Conservation (phyloP, 2,329 filamentous ascomycete genomes). For the Ceratocystis albifundus region DNA sequence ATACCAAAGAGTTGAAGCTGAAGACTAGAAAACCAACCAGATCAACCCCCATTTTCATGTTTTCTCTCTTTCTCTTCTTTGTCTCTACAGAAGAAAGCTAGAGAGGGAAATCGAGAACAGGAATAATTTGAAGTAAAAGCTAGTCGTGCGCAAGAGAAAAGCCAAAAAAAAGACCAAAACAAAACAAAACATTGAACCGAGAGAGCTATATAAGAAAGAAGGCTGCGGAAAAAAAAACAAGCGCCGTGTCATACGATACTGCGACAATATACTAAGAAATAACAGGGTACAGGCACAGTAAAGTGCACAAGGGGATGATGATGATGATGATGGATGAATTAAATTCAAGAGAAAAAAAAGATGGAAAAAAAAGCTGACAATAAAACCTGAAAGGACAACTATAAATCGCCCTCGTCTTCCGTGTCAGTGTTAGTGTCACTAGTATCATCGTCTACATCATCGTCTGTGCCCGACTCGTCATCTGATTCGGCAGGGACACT, state of each 20-base stretch:
- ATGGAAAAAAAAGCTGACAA: slow-evolving; percentile 21
- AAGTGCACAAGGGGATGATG: slow-evolving; percentile 2
- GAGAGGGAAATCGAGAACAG: too few species aligned
- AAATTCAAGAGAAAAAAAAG: slow-evolving; percentile 4
- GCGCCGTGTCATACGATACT: not conserved
- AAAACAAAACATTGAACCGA: not conserved
- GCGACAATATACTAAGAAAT: not conserved
- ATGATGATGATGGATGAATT: not conserved
- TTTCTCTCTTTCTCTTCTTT: too few species aligned
- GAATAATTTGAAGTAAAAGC: not conserved
- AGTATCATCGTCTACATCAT: slow-evolving; percentile 56
- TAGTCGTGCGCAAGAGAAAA: not conserved
- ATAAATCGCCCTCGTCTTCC: slow-evolving; percentile 39
- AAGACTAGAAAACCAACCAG: too few species aligned
- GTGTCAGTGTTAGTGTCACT: slow-evolving; percentile 60
- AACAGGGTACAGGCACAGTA: slow-evolving; percentile 8
- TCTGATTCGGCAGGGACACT: slow-evolving; percentile 45
- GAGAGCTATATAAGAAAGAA: not conserved
- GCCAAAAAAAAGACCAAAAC: not conserved
- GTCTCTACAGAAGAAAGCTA: too few species aligned
- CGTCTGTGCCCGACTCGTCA: slow-evolving; percentile 69
- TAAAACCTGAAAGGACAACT: slow-evolving; percentile 20
- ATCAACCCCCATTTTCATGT: too few species aligned
- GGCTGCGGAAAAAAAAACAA: not conserved
- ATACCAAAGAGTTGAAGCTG: not conserved